These are phyloP conservation scores for Candida dendrica DNA, from an alignment of 805 yeast species.

Conservation along the genomic window DNA sequence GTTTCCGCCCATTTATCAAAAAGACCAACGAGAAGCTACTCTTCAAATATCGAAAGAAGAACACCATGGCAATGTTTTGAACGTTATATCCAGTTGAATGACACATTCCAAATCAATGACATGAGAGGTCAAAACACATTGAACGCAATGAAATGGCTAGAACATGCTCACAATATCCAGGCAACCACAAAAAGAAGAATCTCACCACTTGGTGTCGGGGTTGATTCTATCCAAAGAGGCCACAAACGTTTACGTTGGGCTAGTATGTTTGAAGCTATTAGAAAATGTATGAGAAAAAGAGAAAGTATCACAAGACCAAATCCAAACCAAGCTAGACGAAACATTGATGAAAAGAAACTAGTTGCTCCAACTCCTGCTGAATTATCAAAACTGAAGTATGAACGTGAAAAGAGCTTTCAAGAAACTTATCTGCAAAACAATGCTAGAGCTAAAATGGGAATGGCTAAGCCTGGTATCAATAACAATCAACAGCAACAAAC, in stretches of 20 bases:
- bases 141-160: slow-evolving; percentile 85
- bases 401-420: slow-evolving; percentile 78
- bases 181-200: slow-evolving; percentile 82
- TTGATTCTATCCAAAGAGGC: slow-evolving; percentile 89
- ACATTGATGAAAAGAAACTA: slow-evolving; percentile 32
- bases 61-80: slow-evolving; percentile 99
- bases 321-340: slow-evolving; percentile 34
- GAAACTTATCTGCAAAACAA: slow-evolving; percentile 52
- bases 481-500: not conserved
- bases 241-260: slow-evolving; percentile 92
- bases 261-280: slow-evolving; percentile 91
- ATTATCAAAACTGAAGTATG: slow-evolving; percentile 72
- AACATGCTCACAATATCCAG: slow-evolving; percentile 84
- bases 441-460: not conserved
- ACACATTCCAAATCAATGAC: slow-evolving; percentile 78
- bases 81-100: slow-evolving; percentile 87
- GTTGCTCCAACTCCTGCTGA: slow-evolving; percentile 79
- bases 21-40: slow-evolving; percentile 59
- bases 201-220: slow-evolving; percentile 89
- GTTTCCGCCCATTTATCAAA: slow-evolving; percentile 76
- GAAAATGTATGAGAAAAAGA: slow-evolving; percentile 83
- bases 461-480: not conserved
- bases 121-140: slow-evolving; percentile 82
- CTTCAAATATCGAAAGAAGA: slow-evolving; percentile 86
- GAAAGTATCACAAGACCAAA: slow-evolving; percentile 67